Evolutionary conservation across 257 asterid species (phyloP).

Genomic region (Solanum boliviense): DNA sequence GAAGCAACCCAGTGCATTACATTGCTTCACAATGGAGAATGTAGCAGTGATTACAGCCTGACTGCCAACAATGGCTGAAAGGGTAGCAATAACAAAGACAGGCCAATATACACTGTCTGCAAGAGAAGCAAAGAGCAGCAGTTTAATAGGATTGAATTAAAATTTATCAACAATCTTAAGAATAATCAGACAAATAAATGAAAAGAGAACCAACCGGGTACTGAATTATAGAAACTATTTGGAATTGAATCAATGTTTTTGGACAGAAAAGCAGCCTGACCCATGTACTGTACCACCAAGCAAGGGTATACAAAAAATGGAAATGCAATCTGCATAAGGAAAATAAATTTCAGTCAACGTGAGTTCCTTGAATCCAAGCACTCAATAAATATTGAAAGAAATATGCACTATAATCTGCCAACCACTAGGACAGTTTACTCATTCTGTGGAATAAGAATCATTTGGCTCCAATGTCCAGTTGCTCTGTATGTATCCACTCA

Average conservation of each 20-base stretch:
- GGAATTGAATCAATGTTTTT: constrained; percentile 46
- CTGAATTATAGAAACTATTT: constrained; percentile 61
- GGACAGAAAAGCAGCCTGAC: constrained; percentile 93
- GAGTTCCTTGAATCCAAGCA: neutral
- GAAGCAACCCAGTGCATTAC: constrained; percentile 56
- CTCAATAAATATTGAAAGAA: neutral
- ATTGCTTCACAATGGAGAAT: constrained; percentile 59
- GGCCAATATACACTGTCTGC: constrained; percentile 55
- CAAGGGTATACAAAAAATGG: constrained; percentile 68
- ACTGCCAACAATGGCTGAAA: constrained; percentile 53
- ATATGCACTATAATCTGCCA: neutral
- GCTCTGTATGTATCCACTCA: neutral
- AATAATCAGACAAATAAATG: neutral
- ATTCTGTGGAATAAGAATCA: neutral
- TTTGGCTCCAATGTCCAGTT: neutral
- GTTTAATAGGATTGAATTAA: neutral
- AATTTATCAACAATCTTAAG: neutral
- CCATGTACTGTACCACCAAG: constrained; percentile 87
- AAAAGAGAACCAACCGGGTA: constrained; percentile 58
- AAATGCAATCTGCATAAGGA: constrained; percentile 63
- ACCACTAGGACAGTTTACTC: neutral
- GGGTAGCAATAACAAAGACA: constrained; percentile 44
- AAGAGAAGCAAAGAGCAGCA: neutral
- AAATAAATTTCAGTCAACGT: constrained; percentile 2
- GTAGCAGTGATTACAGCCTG: constrained; percentile 62